phyloP scores from a whole-genome alignment of 2,329 filamentous ascomycete genomes.

The Catunica adiposa region DNA sequence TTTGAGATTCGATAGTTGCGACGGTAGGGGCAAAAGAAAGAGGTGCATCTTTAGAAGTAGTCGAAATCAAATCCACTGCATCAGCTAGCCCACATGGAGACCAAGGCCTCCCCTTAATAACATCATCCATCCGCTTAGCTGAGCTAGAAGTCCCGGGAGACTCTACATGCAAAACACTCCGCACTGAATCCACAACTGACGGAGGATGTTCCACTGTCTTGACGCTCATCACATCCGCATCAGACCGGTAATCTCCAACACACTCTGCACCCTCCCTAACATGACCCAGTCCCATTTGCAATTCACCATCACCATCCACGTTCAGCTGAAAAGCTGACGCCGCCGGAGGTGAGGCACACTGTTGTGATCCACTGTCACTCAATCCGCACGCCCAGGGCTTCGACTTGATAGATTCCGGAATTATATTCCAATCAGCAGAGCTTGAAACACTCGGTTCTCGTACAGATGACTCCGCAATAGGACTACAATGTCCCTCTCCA shows the following conservation, averaged over 20 bases:
- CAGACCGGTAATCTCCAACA: slow-evolving; percentile 4
- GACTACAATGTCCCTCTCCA: neutral
- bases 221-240: neutral
- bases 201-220: slow-evolving; percentile 2
- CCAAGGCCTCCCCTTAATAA: neutral
- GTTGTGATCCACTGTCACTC: neutral
- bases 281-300: slow-evolving; percentile 4
- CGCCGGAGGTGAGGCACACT: neutral
- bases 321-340: neutral
- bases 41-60: neutral
- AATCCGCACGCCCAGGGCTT: slow-evolving; percentile 6
- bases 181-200: slow-evolving; percentile 7
- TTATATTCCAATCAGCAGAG: slow-evolving; percentile 13
- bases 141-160: neutral
- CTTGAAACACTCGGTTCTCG: slow-evolving; percentile 7
- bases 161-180: neutral
- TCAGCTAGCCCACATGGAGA: neutral
- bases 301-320: neutral
- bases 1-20: neutral
- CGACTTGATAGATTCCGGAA: slow-evolving; percentile 12
- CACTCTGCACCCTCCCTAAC: slow-evolving; percentile 10
- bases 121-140: neutral
- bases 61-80: no score
- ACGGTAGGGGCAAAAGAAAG: neutral
- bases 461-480: neutral